phyloP scores from a whole-genome alignment of 495 filamentous ascomycete species.

The Hapsidospora chrysogenum region DNA sequence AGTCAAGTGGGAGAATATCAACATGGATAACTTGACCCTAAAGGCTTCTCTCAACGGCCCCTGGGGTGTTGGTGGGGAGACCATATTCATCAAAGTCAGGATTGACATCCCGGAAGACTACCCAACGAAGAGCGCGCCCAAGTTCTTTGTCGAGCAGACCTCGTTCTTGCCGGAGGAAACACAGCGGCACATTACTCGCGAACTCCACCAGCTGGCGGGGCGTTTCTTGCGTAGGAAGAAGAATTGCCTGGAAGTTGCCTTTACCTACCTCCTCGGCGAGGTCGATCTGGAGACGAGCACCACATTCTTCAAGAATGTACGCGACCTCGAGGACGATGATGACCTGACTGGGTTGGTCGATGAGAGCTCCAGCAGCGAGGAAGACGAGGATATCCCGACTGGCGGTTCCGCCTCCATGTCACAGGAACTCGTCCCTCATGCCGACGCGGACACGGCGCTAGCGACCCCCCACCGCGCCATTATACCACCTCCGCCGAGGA shows the following conservation, averaged over 20 bases:
- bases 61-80: conserved; percentile 56
- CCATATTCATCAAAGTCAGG: conserved; percentile 61
- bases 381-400: conserved; percentile 44
- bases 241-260: conserved; percentile 66
- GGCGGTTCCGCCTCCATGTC: conserved; percentile 37
- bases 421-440: conserved; percentile 33
- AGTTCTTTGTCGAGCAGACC: conserved; percentile 60
- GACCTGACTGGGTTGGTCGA: conserved; percentile 27
- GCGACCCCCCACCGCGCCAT: conserved; percentile 48
- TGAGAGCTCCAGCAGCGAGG: conserved; percentile 74
- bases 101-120: conserved; percentile 69
- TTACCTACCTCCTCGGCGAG: conserved; percentile 76
- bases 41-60: conserved; percentile 72
- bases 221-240: conserved; percentile 50
- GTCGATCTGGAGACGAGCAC: conserved; percentile 59
- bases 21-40: conserved; percentile 55
- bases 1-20: conserved; percentile 72
- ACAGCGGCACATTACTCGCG: conserved; percentile 41
- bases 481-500: conserved; percentile 58
- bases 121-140: conserved; percentile 47
- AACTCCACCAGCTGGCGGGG: conserved; percentile 53
- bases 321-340: conserved; percentile 44
- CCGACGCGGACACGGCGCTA: conserved; percentile 32
- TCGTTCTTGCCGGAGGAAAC: conserved; percentile 57
- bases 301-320: conserved; percentile 46